Base-by-base conservation (phyloP, 805 yeast species). In the Jamesozyma gamospora region DNA sequence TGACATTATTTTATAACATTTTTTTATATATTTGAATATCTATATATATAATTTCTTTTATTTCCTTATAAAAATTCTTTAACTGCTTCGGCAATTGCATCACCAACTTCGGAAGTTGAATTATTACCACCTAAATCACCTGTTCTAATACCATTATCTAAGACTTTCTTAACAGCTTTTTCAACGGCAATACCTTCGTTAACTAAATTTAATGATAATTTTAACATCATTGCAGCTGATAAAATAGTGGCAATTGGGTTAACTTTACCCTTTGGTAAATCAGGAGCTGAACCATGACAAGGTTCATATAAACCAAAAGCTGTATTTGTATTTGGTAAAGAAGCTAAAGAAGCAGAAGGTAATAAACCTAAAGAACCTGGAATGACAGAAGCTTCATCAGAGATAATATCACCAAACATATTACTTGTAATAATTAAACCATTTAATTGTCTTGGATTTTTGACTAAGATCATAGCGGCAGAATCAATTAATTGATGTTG, bases 211-310 rank as follows among this genome's bases (percentile, higher is more conserved):
- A 92, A 75, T 15, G 96, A 87, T 47, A 92, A 74, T 56, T 90
- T 77, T 66, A 92, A 74, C 97, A 92, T 92, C 94, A 92, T 83
- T 26, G 97, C 97, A 11, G 85, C 94, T 19, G 96, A 87, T 55
- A 92, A 73, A 52, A 90, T 88, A 18, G 96, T 85, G 38, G 97
- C 98, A 42, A 90, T 66, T 38, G 98, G 98, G 66, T 90, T 90
- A 43, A 88, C 98, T 67, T 84, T 82, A 61, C 86, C 85, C 44
- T 66, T 69, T 38, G 80, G 79, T 58, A 90, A 76, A 63, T 90
- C 98, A 38, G 98, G 98, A 28, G 98, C 98, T 35, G 96, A 82
- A 35, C 98, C 98, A 62, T 90, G 98, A 60, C 96, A 90, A 50
- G 98, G 97, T 69, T 92, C 98, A 62, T 92, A 92, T 48, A 92